phyloP scores from a whole-genome alignment of 306 rosid genomes.

The Lathyrus aphaca region DNA sequence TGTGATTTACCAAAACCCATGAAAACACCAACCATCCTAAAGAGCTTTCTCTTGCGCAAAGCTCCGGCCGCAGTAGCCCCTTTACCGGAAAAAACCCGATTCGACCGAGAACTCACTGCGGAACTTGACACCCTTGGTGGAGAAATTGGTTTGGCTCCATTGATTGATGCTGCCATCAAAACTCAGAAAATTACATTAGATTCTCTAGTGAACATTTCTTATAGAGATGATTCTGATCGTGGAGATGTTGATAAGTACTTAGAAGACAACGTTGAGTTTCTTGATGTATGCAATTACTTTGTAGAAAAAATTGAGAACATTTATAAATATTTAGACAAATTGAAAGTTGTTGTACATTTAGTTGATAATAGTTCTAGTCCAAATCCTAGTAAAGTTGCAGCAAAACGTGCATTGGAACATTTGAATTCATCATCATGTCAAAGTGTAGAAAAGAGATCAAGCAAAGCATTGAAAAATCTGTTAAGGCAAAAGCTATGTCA shows the following conservation, averaged over 20 bases:
- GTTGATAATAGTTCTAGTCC: constrained; percentile 20
- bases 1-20: constrained; percentile 24
- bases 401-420: constrained; percentile 38
- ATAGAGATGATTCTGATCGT: constrained; percentile 25
- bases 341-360: constrained; percentile 43
- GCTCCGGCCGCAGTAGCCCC: constrained; percentile 35
- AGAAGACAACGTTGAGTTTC: constrained; percentile 46
- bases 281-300: constrained; percentile 51
- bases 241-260: constrained; percentile 43
- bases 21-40: constrained; percentile 46
- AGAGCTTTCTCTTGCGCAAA: constrained; percentile 40
- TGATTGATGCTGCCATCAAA: constrained; percentile 49
- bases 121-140: constrained; percentile 38
- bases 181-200: constrained; percentile 50
- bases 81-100: constrained; percentile 36
- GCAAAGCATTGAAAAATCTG: constrained; percentile 36
- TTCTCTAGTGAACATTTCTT: constrained; percentile 28
- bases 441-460: constrained; percentile 34
- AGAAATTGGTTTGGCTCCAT: constrained; percentile 37
- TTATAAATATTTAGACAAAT: constrained; percentile 37
- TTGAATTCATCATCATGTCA: constrained; percentile 39
- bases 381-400: constrained; percentile 15
- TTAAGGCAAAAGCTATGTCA: constrained; percentile 33
- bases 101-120: constrained; percentile 39
- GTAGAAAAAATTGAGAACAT: constrained; percentile 42